These are phyloP conservation scores for Morella rubra DNA, from an alignment of 306 rosid genomes.

Conservation along the genomic window DNA sequence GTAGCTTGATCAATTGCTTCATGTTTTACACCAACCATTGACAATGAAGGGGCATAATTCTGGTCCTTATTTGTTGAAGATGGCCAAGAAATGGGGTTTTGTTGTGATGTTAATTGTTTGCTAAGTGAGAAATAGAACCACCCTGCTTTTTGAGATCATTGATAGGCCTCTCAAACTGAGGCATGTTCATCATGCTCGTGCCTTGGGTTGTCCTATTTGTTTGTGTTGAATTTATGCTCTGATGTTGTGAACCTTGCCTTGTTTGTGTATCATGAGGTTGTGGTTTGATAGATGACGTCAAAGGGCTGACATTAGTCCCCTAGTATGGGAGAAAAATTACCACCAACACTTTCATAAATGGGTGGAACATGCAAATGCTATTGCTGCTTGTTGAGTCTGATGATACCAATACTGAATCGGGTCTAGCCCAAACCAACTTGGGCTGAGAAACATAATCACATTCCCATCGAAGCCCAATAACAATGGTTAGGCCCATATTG, in stretches of 20 bases:
- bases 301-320: conserved; percentile 54
- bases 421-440: no score
- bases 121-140: conserved; percentile 56
- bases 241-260: conserved; percentile 69
- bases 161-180: conserved; percentile 57
- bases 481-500: no score
- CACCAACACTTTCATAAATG: conserved; percentile 56
- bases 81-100: conserved; percentile 63
- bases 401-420: no score
- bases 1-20: conserved; percentile 61
- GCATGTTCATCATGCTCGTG: conserved; percentile 36
- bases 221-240: conserved; percentile 52
- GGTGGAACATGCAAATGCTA: conserved; percentile 66
- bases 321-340: conserved; percentile 63
- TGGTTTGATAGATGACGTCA: conserved; percentile 54
- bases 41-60: conserved; percentile 44
- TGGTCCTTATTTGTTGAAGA: conserved; percentile 61
- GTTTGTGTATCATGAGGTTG: conserved; percentile 64
- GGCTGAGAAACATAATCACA: no score
- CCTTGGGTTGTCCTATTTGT: conserved; percentile 56
- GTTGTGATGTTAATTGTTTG: conserved; percentile 58
- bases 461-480: no score
- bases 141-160: conserved; percentile 70
- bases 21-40: conserved; percentile 56
- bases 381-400: conserved; percentile 60